Evolutionary conservation across 768 basidiomycete genomes (phyloP), one percentile per base, ranked within the genome.

Genomic region (Hemileccinum rubropunctum): DNA sequence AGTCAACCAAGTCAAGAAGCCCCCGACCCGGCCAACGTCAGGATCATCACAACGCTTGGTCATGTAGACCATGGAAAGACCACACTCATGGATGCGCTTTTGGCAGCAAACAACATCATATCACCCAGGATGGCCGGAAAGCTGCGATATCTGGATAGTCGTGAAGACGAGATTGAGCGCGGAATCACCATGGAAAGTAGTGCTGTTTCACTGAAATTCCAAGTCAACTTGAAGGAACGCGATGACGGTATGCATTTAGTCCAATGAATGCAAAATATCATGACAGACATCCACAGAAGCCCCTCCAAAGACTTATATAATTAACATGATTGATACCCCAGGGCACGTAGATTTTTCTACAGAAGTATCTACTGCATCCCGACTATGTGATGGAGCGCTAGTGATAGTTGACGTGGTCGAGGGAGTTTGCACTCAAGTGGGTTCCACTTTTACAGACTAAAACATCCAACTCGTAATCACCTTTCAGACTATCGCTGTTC

Each of bases 171-270:
- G 63, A 95, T 98, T 61, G 87, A 98, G 70, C 76, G 97, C 43
- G 97, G 97, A 3, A 99, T 99, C 53, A 98, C 97, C 0, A 98
- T 99, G 97, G 95, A 99, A 70, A 92, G 91, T 56, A 94, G 91
- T 66, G 95, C 97, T 0, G 88, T 98, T 6, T 93, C 90, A 4
- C 73, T 98, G 47, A 80, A 83, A 54, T 99, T 97, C 62, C 86
- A 89, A 54, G 89, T 91, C 48, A 77, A n/a, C n/a, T n/a, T n/a
- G n/a, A n/a, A 83, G 71, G 83, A 84, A 33, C 74, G 73, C 45
- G 67, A 77, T 33, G 84, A 78, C 69, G 84, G 91, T 89, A 66
- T 53, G 80, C 70, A 45, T 23, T n/a, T 33, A 34, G 39, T 38
- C 36, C 46, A 47, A 43, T 37, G 18, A 44, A 46, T 13, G n/a